phyloP scores from a whole-genome alignment of 2,329 filamentous ascomycete species.

The Cytospora paraplurivora region DNA sequence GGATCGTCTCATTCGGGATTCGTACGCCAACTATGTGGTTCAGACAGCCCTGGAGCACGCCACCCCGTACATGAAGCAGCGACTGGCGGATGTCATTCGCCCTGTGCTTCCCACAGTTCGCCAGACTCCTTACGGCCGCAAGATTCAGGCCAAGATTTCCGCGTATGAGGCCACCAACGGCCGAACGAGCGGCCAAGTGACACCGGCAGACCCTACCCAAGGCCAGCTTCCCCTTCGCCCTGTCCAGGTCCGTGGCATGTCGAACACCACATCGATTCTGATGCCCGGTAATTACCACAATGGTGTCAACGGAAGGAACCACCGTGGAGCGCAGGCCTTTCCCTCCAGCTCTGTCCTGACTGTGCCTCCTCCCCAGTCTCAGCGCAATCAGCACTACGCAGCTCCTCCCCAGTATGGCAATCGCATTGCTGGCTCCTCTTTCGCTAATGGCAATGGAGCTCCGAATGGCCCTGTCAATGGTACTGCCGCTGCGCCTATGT shows the following conservation, averaged over 20 bases:
- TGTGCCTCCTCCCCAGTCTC: constrained; percentile 32
- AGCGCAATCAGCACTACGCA: constrained; percentile 32
- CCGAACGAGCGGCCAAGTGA: constrained; percentile 51
- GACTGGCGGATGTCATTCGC: constrained; percentile 81
- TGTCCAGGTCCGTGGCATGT: constrained; percentile 46
- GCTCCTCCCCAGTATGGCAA: constrained; percentile 28
- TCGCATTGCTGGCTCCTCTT: constrained; percentile 18
- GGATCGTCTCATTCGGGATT: constrained; percentile 86
- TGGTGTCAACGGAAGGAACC: constrained; percentile 38
- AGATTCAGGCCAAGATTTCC: constrained; percentile 86
- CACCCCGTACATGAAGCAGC: constrained; percentile 70
- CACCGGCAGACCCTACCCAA: constrained; percentile 55
- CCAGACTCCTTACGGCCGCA: constrained; percentile 89
- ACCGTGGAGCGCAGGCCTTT: constrained; percentile 30
- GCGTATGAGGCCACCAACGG: constrained; percentile 53
- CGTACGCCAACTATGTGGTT: constrained; percentile 96
- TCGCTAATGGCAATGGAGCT: constrained; percentile 17
- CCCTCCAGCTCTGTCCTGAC: constrained; percentile 29
- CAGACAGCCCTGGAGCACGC: constrained; percentile 92
- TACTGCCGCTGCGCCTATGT: constrained; percentile 26
- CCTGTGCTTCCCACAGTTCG: constrained; percentile 83
- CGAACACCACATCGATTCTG: constrained; percentile 43
- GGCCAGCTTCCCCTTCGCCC: constrained; percentile 56
- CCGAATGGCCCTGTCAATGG: constrained; percentile 22
- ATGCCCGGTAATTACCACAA: constrained; percentile 38